Evolutionary conservation across 257 asterid genomes (phyloP), one percentile per base, ranked within the genome.

Genomic region (Capsicum chinense): DNA sequence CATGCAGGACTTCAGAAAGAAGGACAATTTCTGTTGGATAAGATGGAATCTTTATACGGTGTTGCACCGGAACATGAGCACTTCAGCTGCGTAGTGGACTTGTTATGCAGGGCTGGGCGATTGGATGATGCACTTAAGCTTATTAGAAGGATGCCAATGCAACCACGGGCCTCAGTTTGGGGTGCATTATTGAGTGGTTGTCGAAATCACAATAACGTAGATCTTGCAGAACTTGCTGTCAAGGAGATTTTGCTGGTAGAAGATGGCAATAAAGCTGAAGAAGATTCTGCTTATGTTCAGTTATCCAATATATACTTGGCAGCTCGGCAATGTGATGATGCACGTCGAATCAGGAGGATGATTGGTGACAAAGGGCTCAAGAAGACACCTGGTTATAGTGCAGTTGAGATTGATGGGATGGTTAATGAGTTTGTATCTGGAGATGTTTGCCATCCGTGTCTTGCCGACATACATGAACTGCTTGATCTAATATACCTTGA

Each of bases 81-180:
- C 60, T 89, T 87, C 11, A 89, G 92, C 9, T 89, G 92, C 15
- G 86, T 88, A 9, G 90, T 89, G 58, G 90, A 89, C 83, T 88
- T 88, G 86, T 57, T 88, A 81, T 83, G 89, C 76, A 71, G 87
- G 21, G 85, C 88, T 5, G 92, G 89, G 0, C 80, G 69, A 79
- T 83, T 89, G 59, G 68, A 83, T 9, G 90, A 86, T 1, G 90
- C 90, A 21, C 79, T 88, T 57, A 58, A 89, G 84, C 82, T 89
- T 9, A 89, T 88, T 63, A 74, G 82, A 79, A 80, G 59, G 79
- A 87, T 89, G 92, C 89, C 92, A 9, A 84, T 89, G 89, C 88
- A 86, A 73, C 89, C 92, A 3, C 57, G 42, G 56, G 89, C 88
- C 74, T 89, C 92, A 44, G 89, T 86, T 11, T 89, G 92, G 92